These are phyloP conservation scores for Eudorina sp. DNA, from an alignment of 139 green algal genomes.

Conservation along the genomic window DNA sequence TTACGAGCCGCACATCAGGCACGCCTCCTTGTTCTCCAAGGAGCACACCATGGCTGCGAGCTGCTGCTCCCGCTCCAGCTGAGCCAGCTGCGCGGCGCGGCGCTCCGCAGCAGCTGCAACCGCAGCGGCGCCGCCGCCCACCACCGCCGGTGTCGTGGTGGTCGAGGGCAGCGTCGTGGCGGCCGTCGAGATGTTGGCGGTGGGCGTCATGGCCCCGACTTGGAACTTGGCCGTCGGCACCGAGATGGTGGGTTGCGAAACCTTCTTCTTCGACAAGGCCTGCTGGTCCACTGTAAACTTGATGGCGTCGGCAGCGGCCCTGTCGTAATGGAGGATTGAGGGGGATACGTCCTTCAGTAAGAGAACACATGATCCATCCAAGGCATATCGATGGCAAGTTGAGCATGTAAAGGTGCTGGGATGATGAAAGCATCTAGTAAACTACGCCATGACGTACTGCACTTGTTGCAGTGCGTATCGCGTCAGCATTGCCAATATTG, in stretches of 20 bases:
- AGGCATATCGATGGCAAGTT: no score
- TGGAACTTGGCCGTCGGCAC: constrained; percentile 6
- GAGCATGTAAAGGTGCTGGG: no score
- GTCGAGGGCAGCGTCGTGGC: constrained; percentile 36
- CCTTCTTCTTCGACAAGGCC: constrained; percentile 64
- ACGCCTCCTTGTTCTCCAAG: constrained; percentile 98
- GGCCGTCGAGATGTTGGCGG: constrained; percentile 26
- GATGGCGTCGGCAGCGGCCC: constrained; percentile 96
- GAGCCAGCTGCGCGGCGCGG: constrained; percentile 32
- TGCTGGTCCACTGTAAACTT: constrained; percentile 99
- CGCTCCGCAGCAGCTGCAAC: constrained; percentile 9
- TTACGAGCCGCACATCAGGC: constrained; percentile 95
- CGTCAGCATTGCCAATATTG: no score
- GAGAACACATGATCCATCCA: no score
- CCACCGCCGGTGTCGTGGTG: background rate
- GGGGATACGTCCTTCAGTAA: no score
- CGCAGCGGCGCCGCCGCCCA: constrained; percentile 3
- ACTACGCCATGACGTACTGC: no score
- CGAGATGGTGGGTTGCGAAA: background rate
- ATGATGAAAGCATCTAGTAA: no score
- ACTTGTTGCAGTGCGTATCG: no score
- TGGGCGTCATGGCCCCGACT: background rate
- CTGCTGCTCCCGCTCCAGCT: constrained; percentile 74
- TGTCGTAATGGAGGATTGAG: constrained; percentile 7
- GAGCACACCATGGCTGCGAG: constrained; percentile 94